Base-by-base conservation (phyloP, 352 stramenopile species). In the Globisporangium orthogonon region DNA sequence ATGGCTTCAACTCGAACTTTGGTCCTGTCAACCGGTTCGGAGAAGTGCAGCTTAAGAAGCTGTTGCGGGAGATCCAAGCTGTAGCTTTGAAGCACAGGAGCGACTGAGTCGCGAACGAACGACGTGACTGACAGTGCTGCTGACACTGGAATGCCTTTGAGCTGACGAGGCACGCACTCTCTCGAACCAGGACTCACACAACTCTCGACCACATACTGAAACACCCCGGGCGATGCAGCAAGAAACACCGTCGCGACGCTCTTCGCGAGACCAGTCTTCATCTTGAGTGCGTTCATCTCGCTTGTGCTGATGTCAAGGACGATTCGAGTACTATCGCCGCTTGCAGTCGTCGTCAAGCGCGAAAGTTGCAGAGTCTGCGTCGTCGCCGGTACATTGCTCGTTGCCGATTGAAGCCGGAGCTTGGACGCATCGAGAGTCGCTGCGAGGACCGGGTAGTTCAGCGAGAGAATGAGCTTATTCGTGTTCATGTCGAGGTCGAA, bases 11-110 rank as follows among this genome's bases (percentile, higher is more conserved):
- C 61, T 6, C 62, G 55, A 4, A 82, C 52, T 1, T 41, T 76
- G 3, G 55, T 33, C 23, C 59, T 67, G 50, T 91, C 51, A 31
- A 93, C 74, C 1, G 80, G 67, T 52, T 93, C 76, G 0, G 77
- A 87, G 62, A 93, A 91, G 37, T 65, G 76, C 15, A 93, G 51
- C 52, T 86, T 87, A 7, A 91, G 18, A 11, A 91, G 58, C 52
- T 66, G 61, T 9, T 73, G 65, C 1, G 72, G 52, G 15, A 87
- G 54, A 54, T 93, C 83, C 23, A 88, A 53, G 7, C 64, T 86
- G 54, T 82, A 93, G 9, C 75, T 71, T 15, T 87, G 6, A 5
- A 93, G 63, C 18, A 50, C 54, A 0, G 83, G 80, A 11, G 37
- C n/a, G 0, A 72, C 64, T 10, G 66, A 73, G 55, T 93, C 83